These are phyloP conservation scores for Dianthus caryophyllus DNA, from an alignment of 148 eudicot species.

Conservation along the genomic window DNA sequence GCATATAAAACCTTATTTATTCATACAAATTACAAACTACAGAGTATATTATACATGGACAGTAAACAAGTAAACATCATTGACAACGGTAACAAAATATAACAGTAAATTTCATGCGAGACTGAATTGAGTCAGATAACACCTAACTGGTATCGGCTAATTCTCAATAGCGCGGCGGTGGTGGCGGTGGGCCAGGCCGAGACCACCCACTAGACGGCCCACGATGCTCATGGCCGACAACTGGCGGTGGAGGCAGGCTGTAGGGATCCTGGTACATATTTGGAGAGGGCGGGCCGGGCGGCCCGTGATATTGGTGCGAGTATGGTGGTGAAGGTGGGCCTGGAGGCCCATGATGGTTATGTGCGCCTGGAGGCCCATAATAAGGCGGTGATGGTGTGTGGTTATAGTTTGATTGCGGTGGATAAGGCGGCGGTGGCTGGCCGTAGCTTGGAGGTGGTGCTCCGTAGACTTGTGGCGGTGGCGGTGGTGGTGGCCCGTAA, in stretches of 20 bases:
- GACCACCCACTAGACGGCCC: constrained; percentile 6
- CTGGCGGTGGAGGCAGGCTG: constrained; percentile 12
- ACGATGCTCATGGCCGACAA: constrained; percentile 6
- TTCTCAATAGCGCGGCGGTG: constrained; percentile 18
- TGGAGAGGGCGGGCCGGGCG: constrained; percentile 25
- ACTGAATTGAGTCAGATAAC: too few species aligned
- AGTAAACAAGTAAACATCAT: too few species aligned
- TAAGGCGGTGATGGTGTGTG: constrained; percentile 24
- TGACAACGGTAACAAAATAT: too few species aligned
- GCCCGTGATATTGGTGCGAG: constrained; percentile 12
- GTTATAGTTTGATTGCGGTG: constrained; percentile 18
- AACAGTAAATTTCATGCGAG: too few species aligned
- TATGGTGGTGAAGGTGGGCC: constrained; percentile 19
- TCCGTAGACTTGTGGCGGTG: constrained; percentile 14
- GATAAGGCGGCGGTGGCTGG: constrained; percentile 18
- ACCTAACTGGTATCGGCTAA: too few species aligned
- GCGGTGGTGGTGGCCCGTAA: constrained; percentile 28
- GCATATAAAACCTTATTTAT: too few species aligned
- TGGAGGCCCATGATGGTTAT: background rate
- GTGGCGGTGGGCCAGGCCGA: constrained; percentile 22
- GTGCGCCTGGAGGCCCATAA: background rate
- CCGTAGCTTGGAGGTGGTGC: constrained; percentile 22
- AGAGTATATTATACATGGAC: too few species aligned
- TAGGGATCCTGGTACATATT: background rate
- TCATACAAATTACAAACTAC: too few species aligned